These are phyloP conservation scores for Cystofilobasidium bisporidii DNA, from an alignment of 768 basidiomycete genomes.

Conservation along the genomic window DNA sequence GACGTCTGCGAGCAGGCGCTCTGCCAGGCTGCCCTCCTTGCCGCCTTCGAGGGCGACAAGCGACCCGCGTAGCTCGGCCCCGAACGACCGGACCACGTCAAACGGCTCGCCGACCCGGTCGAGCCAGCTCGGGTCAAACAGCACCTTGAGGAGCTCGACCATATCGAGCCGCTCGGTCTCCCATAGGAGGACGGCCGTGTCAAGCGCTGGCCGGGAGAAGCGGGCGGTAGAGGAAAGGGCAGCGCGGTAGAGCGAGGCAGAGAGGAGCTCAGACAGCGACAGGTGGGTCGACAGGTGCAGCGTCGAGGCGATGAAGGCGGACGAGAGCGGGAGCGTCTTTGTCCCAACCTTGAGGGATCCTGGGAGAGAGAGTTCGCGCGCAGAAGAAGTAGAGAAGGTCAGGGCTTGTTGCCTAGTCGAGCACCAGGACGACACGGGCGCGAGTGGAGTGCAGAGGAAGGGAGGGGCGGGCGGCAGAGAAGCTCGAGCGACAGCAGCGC, in stretches of 20 bases:
- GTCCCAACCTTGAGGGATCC: constrained; percentile 44
- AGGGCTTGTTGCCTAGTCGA: too few species aligned
- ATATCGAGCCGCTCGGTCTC: constrained; percentile 62
- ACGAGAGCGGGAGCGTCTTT: constrained; percentile 60
- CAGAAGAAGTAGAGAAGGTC: neutral
- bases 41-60: constrained; percentile 26
- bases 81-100: constrained; percentile 42
- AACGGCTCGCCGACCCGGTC: constrained; percentile 28
- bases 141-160: constrained; percentile 58
- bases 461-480: neutral
- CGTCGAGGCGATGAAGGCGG: constrained; percentile 67
- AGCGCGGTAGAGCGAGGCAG: constrained; percentile 44
- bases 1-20: constrained; percentile 54
- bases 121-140: constrained; percentile 52
- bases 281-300: constrained; percentile 73
- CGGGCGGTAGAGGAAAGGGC: constrained; percentile 41
- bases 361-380: constrained; percentile 5
- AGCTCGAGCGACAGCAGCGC: neutral
- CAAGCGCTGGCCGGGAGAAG: constrained; percentile 52
- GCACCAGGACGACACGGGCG: too few species aligned
- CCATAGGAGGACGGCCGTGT: constrained; percentile 45
- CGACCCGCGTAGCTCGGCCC: constrained; percentile 25
- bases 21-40: constrained; percentile 45
- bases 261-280: constrained; percentile 68
- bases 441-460: neutral